Percentiles rank a stretch among this genome's conserved stretches.
These are phyloP conservation scores for Suillus luteus DNA, from an alignment of 768 basidiomycete genomes.

Conservation along the genomic window DNA sequence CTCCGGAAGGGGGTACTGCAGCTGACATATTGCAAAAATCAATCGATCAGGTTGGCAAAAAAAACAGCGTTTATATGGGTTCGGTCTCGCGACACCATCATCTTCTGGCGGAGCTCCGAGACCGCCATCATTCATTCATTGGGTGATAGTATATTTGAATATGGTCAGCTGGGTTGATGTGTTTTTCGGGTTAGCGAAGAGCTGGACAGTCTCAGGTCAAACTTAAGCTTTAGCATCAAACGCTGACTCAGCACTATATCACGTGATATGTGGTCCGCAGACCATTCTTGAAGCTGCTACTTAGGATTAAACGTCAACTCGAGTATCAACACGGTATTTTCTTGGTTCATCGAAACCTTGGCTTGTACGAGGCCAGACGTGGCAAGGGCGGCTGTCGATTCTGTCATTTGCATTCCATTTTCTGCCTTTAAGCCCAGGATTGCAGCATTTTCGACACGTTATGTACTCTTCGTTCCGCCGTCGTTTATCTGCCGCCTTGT, in stretches of 20 bases:
- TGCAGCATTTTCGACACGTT: neutral
- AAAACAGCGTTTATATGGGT: constrained; percentile 7
- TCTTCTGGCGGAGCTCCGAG: constrained; percentile 14
- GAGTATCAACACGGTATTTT: neutral
- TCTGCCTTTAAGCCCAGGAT: neutral
- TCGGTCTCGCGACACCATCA: constrained; percentile 2
- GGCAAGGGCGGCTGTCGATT: neutral
- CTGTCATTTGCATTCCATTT: neutral
- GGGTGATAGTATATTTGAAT: too few species aligned
- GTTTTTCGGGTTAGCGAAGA: too few species aligned
- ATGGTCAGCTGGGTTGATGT: neutral
- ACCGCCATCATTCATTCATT: neutral
- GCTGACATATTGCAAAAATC: constrained; percentile 23
- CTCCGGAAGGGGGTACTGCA: constrained; percentile 59
- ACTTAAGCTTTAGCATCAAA: too few species aligned
- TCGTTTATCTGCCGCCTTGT: constrained; percentile 34
- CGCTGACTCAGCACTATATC: neutral
- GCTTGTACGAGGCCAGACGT: neutral
- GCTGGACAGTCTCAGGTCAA: too few species aligned
- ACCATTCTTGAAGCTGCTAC: neutral
- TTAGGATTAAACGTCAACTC: neutral
- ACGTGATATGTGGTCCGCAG: neutral
- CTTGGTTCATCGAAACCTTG: neutral
- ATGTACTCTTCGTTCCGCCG: constrained; percentile 51
- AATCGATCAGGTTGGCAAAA: neutral